These are phyloP conservation scores for Boletellus ananas DNA, from an alignment of 768 basidiomycete genomes.

Conservation along the genomic window DNA sequence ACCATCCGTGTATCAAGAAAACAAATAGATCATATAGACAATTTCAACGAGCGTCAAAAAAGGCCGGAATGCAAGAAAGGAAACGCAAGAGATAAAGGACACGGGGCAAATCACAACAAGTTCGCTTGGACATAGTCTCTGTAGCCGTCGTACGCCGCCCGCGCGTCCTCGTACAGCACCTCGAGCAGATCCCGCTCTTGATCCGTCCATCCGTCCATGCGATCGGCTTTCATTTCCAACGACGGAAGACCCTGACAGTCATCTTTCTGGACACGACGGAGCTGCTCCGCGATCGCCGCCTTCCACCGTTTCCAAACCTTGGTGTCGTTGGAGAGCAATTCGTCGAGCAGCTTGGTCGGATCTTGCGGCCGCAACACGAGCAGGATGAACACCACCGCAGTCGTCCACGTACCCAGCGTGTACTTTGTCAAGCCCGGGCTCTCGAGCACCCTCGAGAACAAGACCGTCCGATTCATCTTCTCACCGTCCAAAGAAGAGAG, in stretches of 20 bases:
- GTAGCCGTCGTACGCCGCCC: slow-evolving; percentile 10
- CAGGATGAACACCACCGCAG: slow-evolving; percentile 15
- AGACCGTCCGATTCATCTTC: slow-evolving; percentile 9
- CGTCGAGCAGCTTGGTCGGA: slow-evolving; percentile 9
- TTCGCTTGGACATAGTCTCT: slow-evolving; percentile 2
- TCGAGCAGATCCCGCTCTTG: slow-evolving; percentile 7
- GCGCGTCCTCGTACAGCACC: slow-evolving; percentile 12
- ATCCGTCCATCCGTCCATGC: not conserved
- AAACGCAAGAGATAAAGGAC: not conserved
- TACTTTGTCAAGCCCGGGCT: slow-evolving; percentile 15
- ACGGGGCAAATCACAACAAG: not conserved
- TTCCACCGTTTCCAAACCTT: slow-evolving; percentile 22
- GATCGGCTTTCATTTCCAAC: no score
- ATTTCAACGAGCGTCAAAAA: not conserved
- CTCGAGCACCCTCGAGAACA: slow-evolving; percentile 12
- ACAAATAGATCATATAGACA: no score
- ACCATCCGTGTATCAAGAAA: no score
- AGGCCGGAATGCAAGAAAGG: not conserved
- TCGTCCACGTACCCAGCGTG: slow-evolving; percentile 13
- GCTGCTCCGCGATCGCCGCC: slow-evolving; percentile 1
- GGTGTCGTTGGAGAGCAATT: slow-evolving; percentile 19
- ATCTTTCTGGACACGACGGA: not conserved
- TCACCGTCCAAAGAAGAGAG: slow-evolving; percentile 32
- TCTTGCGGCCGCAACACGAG: slow-evolving; percentile 11
- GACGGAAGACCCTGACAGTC: no score